phyloP scores from a whole-genome alignment of 495 filamentous ascomycete genomes.

The Tuber magnatum region DNA sequence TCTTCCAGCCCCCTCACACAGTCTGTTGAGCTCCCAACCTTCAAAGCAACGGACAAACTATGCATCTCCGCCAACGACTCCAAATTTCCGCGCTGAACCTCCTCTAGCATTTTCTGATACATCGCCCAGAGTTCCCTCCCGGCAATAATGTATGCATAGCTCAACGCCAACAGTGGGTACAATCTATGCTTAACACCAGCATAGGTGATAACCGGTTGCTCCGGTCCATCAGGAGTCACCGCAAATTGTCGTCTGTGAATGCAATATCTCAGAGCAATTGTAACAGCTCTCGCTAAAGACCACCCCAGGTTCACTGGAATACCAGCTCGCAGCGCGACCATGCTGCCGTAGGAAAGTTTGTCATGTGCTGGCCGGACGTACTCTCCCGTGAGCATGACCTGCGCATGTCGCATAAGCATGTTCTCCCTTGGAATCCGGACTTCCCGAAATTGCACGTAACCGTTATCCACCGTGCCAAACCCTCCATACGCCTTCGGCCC shows the following conservation, averaged over 20 bases:
- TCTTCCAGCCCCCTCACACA: slow-evolving; percentile 64
- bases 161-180: slow-evolving; percentile 61
- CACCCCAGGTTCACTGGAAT: slow-evolving; percentile 62
- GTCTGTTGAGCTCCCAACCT: slow-evolving; percentile 60
- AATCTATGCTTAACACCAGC: slow-evolving; percentile 69
- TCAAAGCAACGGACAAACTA: slow-evolving; percentile 65
- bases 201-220: slow-evolving; percentile 67
- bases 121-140: slow-evolving; percentile 61
- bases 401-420: slow-evolving; percentile 61
- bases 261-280: slow-evolving; percentile 64
- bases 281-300: slow-evolving; percentile 64
- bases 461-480: slow-evolving; percentile 69
- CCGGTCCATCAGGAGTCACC: slow-evolving; percentile 42
- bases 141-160: slow-evolving; percentile 68
- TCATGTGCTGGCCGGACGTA: slow-evolving; percentile 59
- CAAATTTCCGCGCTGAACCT: slow-evolving; percentile 49
- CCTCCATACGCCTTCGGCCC: slow-evolving; percentile 62
- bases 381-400: slow-evolving; percentile 54
- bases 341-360: slow-evolving; percentile 61
- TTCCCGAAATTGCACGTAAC: slow-evolving; percentile 64
- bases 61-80: slow-evolving; percentile 65
- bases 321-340: slow-evolving; percentile 64
- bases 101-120: slow-evolving; percentile 48
- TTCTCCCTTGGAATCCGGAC: slow-evolving; percentile 61
- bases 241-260: slow-evolving; percentile 62